phyloP scores from a whole-genome alignment of 257 asterid species.

The Penstemon eatonii region DNA sequence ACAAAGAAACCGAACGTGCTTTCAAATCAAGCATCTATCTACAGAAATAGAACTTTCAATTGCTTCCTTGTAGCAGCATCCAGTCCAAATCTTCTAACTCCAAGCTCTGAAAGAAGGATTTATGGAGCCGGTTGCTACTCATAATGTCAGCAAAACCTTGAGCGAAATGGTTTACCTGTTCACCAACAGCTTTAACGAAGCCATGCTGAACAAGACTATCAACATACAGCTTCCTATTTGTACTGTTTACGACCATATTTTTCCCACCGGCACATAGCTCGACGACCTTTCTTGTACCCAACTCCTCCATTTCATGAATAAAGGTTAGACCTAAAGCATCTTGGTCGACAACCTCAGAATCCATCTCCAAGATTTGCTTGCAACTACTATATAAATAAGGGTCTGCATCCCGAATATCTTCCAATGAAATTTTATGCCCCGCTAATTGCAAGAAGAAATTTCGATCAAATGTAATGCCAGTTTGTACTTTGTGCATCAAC shows the following conservation, averaged over 20 bases:
- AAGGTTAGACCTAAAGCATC: slow-evolving; percentile 85
- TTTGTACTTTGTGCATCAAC: slow-evolving; percentile 85
- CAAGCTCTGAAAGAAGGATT: slow-evolving; percentile 64
- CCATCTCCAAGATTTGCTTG: slow-evolving; percentile 88
- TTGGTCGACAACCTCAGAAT: slow-evolving; percentile 69
- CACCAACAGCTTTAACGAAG: slow-evolving; percentile 62
- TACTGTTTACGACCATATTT: slow-evolving; percentile 62
- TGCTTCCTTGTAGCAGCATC: slow-evolving; percentile 65
- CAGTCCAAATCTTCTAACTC: slow-evolving; percentile 70
- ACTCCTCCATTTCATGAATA: slow-evolving; percentile 68
- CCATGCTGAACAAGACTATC: slow-evolving; percentile 64
- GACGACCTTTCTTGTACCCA: slow-evolving; percentile 66
- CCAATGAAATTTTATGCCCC: slow-evolving; percentile 60
- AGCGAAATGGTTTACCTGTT: slow-evolving; percentile 64
- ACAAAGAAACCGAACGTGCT: slow-evolving; percentile 51
- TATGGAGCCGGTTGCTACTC: slow-evolving; percentile 37
- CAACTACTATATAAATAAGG: slow-evolving; percentile 82
- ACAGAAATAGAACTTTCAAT: slow-evolving; percentile 39
- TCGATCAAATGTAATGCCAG: slow-evolving; percentile 86
- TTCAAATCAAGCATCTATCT: slow-evolving; percentile 64
- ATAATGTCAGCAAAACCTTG: slow-evolving; percentile 73
- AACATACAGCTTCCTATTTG: slow-evolving; percentile 67
- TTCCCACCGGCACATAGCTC: slow-evolving; percentile 73
- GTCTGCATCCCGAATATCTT: slow-evolving; percentile 82
- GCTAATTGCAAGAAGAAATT: slow-evolving; percentile 70